phyloP scores from a whole-genome alignment of 164 flowering plant species.

The Tetracentron sinense region DNA sequence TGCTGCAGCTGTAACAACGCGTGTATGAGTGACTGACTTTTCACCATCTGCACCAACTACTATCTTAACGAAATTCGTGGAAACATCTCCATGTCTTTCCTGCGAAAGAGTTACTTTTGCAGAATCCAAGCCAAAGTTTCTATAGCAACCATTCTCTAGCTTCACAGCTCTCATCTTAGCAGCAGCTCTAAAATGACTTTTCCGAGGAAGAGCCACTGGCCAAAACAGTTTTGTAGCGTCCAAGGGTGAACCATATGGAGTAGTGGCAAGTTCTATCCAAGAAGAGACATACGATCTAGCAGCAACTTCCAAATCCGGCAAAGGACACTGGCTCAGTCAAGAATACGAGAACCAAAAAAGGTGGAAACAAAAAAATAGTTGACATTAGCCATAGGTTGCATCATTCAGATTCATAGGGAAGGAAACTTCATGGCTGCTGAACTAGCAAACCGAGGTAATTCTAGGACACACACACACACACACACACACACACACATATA shows the following conservation, averaged over 20 bases:
- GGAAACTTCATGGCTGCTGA: not conserved
- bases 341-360: slow-evolving; percentile 7
- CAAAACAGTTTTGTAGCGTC: slow-evolving; percentile 93
- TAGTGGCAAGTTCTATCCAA: slow-evolving; percentile 84
- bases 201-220: slow-evolving; percentile 87
- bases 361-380: not conserved
- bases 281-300: slow-evolving; percentile 59
- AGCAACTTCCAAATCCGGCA: slow-evolving; percentile 64
- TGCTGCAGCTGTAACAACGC: slow-evolving; percentile 80
- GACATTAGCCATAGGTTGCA: not conserved
- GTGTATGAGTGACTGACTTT: slow-evolving; percentile 79
- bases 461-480: too few relatives aligned
- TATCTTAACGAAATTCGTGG: slow-evolving; percentile 47
- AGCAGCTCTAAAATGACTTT: slow-evolving; percentile 83
- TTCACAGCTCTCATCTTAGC: slow-evolving; percentile 94
- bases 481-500: too few relatives aligned
- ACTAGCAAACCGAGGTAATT: not conserved
- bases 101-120: slow-evolving; percentile 27
- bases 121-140: slow-evolving; percentile 32
- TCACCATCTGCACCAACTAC: slow-evolving; percentile 90
- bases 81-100: slow-evolving; percentile 59
- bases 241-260: slow-evolving; percentile 80
- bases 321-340: slow-evolving; percentile 52
- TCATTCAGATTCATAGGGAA: not conserved
- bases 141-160: slow-evolving; percentile 47